Percentiles rank a stretch among this genome's conserved stretches.
Evolutionary conservation across 805 yeast species (phyloP).

Genomic region (Yarrowia bubula): DNA sequence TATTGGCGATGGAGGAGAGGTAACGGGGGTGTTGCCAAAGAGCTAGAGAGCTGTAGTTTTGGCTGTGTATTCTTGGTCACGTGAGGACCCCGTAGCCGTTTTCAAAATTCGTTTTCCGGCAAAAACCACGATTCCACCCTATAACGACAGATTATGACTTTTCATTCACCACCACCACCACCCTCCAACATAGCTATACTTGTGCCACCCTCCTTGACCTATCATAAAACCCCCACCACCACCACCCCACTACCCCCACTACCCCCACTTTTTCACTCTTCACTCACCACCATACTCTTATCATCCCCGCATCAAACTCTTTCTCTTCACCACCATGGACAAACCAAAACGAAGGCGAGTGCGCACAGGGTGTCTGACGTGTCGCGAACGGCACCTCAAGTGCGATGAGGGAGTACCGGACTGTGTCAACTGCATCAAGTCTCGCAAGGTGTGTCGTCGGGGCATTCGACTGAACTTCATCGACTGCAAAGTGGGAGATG

Average conservation of each 20-base stretch:
- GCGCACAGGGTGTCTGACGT: constrained; percentile 28
- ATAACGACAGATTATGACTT: too few species aligned
- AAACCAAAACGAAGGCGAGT: constrained; percentile 26
- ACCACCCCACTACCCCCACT: not conserved
- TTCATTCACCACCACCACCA: too few species aligned
- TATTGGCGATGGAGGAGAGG: not conserved
- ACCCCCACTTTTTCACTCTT: too few species aligned
- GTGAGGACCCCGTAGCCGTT: too few species aligned
- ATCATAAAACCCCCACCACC: too few species aligned
- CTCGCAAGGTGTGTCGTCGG: constrained; percentile 27
- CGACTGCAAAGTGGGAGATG: constrained; percentile 28
- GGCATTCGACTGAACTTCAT: constrained; percentile 29
- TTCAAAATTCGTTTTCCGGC: not conserved
- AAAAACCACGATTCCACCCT: too few species aligned
- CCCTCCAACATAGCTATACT: too few species aligned
- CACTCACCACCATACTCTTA: not conserved
- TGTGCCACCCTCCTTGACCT: too few species aligned
- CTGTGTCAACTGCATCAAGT: constrained; percentile 28
- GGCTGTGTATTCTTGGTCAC: too few species aligned
- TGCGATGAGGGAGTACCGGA: constrained; percentile 28
- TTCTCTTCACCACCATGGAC: not conserved
- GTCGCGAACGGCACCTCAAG: constrained; percentile 29
- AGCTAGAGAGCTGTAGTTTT: too few species aligned
- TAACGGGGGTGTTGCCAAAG: not conserved
- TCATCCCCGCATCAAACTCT: not conserved